Base-by-base conservation (phyloP, 352 stramenopile species). In the Thraustochytrium striatum region DNA sequence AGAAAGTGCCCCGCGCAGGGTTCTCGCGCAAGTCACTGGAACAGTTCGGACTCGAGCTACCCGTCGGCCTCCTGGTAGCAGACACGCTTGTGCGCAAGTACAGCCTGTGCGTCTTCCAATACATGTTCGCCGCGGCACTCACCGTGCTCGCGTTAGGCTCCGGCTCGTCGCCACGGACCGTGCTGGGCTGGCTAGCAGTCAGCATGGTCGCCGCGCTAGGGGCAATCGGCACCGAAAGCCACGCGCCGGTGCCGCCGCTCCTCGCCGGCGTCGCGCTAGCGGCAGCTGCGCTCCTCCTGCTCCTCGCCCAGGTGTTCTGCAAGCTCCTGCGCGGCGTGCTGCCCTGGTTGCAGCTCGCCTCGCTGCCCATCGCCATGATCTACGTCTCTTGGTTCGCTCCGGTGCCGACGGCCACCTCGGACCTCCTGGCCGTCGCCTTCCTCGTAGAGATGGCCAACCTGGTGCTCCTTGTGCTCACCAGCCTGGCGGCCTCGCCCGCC, bases 61-160 rank as follows among this genome's bases (percentile, higher is more conserved):
- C 25, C 5, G 19, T 16, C 5, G 52, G 50, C 21, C 7, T 9
- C 19, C 21, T 75, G n/a, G 39, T 69, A 3, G 30, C 47, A 5
- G 65, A 75, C 41, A 32, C 21, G 16, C 30, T 75, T 21, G 65
- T 43, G 16, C 65, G 65, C 36, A 58, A 61, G 25, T 72, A 44
- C 30, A 13, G 13, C 8, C 9, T 61, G 16, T 72, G 25, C 9
- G 50, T 61, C 8, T 25, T 75, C 3, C 65, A 30, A 28, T 30
- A 38, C 28, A 32, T 61, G 39, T 75, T 75, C 36, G 65, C 43
- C 5, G 61, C 30, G n/a, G 36, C 39, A 25, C 25, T 75, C 5
- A 32, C 25, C 19, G 3, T 70, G 33, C 25, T 55, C 38, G 19
- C 53, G 36, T 33, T 32, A 30, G 13, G n/a, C 1, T 33, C 59